A percentile compares a stretch with the other conserved stretches of the same genome.
Evolutionary conservation across 1,284 basidiomycete species (phyloP).

Genomic region (Ustilago curta): DNA sequence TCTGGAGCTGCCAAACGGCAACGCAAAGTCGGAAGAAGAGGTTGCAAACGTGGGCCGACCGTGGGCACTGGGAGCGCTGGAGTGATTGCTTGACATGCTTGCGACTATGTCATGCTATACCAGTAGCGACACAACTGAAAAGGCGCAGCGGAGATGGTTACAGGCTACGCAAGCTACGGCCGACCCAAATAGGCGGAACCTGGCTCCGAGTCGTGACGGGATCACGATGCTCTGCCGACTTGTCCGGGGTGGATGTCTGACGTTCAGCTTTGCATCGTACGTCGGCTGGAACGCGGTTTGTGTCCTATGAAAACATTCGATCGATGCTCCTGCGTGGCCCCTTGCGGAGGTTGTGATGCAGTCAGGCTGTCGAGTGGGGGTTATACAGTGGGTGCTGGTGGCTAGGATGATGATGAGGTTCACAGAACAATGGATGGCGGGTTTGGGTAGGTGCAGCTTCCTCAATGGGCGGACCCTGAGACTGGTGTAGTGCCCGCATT

Average conservation of each 20-base stretch:
- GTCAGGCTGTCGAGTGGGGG: too few species aligned
- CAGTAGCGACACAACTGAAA: neutral
- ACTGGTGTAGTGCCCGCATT: too few species aligned
- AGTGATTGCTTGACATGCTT: slow-evolving; percentile 17
- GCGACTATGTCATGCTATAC: neutral
- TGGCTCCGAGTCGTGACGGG: too few species aligned
- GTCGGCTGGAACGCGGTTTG: neutral
- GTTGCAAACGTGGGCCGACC: slow-evolving; percentile 31
- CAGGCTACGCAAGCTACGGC: neutral
- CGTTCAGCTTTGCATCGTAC: neutral
- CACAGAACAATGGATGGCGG: too few species aligned
- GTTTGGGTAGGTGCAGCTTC: too few species aligned
- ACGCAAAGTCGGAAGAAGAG: slow-evolving; percentile 49
- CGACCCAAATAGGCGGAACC: neutral
- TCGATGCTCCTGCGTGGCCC: too few species aligned
- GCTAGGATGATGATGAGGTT: too few species aligned
- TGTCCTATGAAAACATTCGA: too few species aligned
- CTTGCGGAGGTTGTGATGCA: too few species aligned
- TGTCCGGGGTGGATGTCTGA: neutral
- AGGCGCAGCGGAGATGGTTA: neutral
- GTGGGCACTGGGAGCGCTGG: slow-evolving; percentile 1
- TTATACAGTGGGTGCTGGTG: too few species aligned
- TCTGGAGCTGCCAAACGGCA: slow-evolving; percentile 23
- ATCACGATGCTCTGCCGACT: neutral
- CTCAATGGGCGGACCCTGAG: too few species aligned